Base-by-base conservation (phyloP, 139 green algal species). In the Auxenochlorella pyrenoidosa region DNA sequence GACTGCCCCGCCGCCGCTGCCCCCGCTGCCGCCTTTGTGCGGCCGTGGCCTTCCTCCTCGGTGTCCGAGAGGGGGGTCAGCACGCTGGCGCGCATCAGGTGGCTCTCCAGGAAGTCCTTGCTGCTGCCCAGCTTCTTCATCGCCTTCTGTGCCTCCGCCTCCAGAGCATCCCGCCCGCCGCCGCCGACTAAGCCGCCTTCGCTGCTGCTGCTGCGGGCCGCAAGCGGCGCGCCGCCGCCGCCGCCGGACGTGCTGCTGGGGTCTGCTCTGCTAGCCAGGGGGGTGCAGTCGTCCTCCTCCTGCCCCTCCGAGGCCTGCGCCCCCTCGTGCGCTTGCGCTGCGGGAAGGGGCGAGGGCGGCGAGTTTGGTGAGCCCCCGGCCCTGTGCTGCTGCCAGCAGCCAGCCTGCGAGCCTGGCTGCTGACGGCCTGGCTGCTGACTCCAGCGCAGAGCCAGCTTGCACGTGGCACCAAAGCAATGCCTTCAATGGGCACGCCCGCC, bases 41-140 rank as follows among this genome's bases (percentile, higher is more conserved):
- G 21, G 36, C 38, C n/a, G 40, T 84, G 63, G n/a, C 28, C 54
- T 15, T 18, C 2, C 15, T 30, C 19, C 3, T 59, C 71, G 0
- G 73, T 0, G n/a, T 59, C 83, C 22, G 47, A 18, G 8, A 75
- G 24, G 1, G 85, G 60, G 2, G 85, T 60, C n/a, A 88, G 43
- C 76, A 88, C 76, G 24, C 76, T 85, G 43, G 76, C 85, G 0
- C 85, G 60, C 44, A 28, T 65, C 5, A 88, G 85, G 60, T 88
- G 85, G 85, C 85, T 88, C 28, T 82, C 85, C 76, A 88, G 0
- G 34, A 88, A 88, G 1, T 88, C 73, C 85, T 84, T 70, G 63
- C 63, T 88, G 76, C 44, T 68, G n/a, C 34, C 51, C 10, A 82
- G 34, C 85, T 88, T 88, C n/a, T 70, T 76, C 43, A 83, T 66